Evolutionary conservation across 2,329 filamentous ascomycete genomes (phyloP).

Genomic region (Exserohilum turcica): DNA sequence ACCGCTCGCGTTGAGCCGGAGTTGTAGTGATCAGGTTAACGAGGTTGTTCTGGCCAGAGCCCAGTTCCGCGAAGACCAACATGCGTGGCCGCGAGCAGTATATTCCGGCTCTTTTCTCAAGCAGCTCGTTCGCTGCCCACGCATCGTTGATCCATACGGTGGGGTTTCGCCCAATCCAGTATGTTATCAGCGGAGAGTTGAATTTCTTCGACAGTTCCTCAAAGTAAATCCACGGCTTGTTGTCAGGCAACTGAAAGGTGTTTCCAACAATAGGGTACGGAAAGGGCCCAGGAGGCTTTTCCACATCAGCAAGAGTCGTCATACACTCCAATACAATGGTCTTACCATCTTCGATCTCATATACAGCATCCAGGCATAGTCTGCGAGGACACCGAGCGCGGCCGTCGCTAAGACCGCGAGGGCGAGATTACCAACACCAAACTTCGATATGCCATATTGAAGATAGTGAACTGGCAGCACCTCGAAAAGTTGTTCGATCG

Average conservation of each 20-base stretch:
- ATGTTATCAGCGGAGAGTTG: slow-evolving; percentile 58
- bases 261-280: slow-evolving; percentile 62
- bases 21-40: slow-evolving; percentile 45
- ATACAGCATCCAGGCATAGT: slow-evolving; percentile 59
- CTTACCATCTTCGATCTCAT: slow-evolving; percentile 55
- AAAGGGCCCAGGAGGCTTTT: slow-evolving; percentile 60
- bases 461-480: slow-evolving; percentile 36
- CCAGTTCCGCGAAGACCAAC: slow-evolving; percentile 53
- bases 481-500: slow-evolving; percentile 39
- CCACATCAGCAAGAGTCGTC: neutral
- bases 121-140: slow-evolving; percentile 58
- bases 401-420: slow-evolving; percentile 30
- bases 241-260: slow-evolving; percentile 60
- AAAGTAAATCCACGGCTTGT: slow-evolving; percentile 64
- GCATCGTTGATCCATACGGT: slow-evolving; percentile 53
- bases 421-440: slow-evolving; percentile 29
- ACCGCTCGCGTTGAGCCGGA: slow-evolving; percentile 37
- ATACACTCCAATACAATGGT: neutral
- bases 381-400: slow-evolving; percentile 38
- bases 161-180: slow-evolving; percentile 56
- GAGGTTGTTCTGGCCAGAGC: slow-evolving; percentile 43
- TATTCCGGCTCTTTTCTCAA: slow-evolving; percentile 58
- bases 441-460: slow-evolving; percentile 41
- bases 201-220: slow-evolving; percentile 59
- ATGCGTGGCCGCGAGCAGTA: slow-evolving; percentile 58